Evolutionary conservation across 768 basidiomycete species (phyloP), one percentile per base, ranked within the genome.

Genomic region (Kwoniella shandongensis): DNA sequence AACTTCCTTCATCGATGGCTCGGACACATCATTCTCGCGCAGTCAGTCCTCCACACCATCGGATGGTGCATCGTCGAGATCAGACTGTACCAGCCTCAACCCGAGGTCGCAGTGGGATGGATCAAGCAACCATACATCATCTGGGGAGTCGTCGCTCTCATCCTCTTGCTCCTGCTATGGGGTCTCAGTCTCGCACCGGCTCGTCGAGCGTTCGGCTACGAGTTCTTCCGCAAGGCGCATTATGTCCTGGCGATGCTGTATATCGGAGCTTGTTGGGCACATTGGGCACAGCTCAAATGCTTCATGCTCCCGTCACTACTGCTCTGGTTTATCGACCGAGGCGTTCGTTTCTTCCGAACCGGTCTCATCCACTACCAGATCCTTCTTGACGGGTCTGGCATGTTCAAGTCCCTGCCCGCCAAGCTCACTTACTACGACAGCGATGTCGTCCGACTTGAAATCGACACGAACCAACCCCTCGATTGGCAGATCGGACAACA

Each of bases 1-100:
- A 67, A 63, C 53, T 67, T 67, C 41, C 57, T 67, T 4, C 66
- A 67, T 32, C 58, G 66, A 15, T 67, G 66, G 66, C 44, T 63
- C 17, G 66, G 66, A 23, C 66, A 67, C 45, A 67, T 67, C 35
- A 67, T 67, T 53, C 51, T 67, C 10, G 22, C 53, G 22, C 66
- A 67, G 40, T 48, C 62, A 1, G 36, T 54, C 10, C 45, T 63
- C 4, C 66, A 67, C 39, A 67, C 66, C 2, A 67, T 67, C 47
- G 62, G 62, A 20, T 67, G 66, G 66, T 63, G 55, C 26, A 20
- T 67, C 25, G 46, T 67, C 47, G 66, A 67, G 42, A 54, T 67
- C n/a, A 22, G 49, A 30, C 29, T 63, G 12, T 67, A 67, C 30
- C 66, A 67, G 27, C 66, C 66, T 48, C 66, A 67, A 42, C 66